phyloP scores from a whole-genome alignment of 345 rosid species.

The Pistacia atlantica region DNA sequence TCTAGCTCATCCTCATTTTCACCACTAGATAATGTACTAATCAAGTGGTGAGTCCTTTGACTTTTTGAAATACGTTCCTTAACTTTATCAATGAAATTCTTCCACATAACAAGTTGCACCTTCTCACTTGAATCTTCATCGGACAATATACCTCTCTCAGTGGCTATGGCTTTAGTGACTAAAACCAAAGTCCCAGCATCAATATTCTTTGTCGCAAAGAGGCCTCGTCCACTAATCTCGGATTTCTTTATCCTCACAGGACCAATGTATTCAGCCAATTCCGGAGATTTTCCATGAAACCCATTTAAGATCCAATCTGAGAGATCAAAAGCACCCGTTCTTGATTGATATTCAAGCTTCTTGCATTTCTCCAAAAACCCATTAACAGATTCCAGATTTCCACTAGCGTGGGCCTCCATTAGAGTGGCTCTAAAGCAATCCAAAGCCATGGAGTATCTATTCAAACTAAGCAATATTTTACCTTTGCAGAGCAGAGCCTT shows the following conservation, averaged over 20 bases:
- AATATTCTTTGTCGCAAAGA: slow-evolving; percentile 70
- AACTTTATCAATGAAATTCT: slow-evolving; percentile 63
- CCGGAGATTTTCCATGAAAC: slow-evolving; percentile 63
- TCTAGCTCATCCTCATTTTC: slow-evolving; percentile 55
- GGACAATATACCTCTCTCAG: slow-evolving; percentile 74
- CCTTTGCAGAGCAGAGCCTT: slow-evolving; percentile 86
- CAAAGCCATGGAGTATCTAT: slow-evolving; percentile 62
- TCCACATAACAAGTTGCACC: slow-evolving; percentile 87
- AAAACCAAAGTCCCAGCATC: slow-evolving; percentile 60
- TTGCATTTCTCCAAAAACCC: slow-evolving; percentile 70
- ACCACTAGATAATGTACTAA: slow-evolving; percentile 58
- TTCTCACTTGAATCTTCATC: slow-evolving; percentile 52
- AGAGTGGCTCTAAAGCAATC: slow-evolving; percentile 69
- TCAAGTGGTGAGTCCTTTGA: slow-evolving; percentile 38
- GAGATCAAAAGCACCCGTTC: slow-evolving; percentile 77
- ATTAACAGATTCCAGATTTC: slow-evolving; percentile 51
- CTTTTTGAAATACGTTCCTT: slow-evolving; percentile 45
- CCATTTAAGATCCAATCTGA: slow-evolving; percentile 77
- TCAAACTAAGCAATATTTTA: slow-evolving; percentile 63
- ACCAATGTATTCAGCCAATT: slow-evolving; percentile 78
- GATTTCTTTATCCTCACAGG: slow-evolving; percentile 55
- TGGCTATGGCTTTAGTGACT: slow-evolving; percentile 71
- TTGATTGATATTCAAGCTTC: slow-evolving; percentile 69
- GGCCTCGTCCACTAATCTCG: slow-evolving; percentile 76
- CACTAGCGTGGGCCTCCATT: slow-evolving; percentile 53